These are phyloP conservation scores for Aureobasidium sp. DNA, from an alignment of 2,329 filamentous ascomycete species.

Conservation along the genomic window DNA sequence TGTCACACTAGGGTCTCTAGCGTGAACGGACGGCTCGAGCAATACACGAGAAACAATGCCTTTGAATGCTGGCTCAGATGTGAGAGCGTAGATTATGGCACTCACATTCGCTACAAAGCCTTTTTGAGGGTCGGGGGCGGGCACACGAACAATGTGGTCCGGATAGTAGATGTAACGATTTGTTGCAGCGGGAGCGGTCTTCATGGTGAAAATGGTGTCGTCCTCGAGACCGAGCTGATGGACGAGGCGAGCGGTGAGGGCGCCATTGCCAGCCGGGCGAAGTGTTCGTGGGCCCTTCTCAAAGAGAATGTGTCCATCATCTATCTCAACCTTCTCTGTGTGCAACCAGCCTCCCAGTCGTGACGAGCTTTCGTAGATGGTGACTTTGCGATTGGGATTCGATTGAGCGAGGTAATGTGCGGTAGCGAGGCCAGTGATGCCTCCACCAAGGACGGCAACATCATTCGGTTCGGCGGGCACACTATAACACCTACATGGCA, in stretches of 20 bases:
- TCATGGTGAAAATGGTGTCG: constrained; percentile 50
- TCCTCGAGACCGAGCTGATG: constrained; percentile 50
- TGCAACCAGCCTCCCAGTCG: constrained; percentile 79
- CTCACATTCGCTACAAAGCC: constrained; percentile 28
- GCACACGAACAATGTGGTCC: constrained; percentile 65
- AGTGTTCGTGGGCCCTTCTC: constrained; percentile 80
- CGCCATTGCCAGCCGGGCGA: constrained; percentile 52
- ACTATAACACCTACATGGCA: constrained; percentile 5
- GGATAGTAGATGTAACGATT: constrained; percentile 85
- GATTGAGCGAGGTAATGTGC: constrained; percentile 69
- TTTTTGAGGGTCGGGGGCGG: constrained; percentile 35
- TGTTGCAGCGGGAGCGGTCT: constrained; percentile 44
- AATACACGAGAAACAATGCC: constrained; percentile 35
- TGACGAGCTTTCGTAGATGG: constrained; percentile 67
- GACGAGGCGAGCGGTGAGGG: constrained; percentile 66
- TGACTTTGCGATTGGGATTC: constrained; percentile 64
- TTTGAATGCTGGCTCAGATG: constrained; percentile 51
- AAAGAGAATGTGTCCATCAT: constrained; percentile 61
- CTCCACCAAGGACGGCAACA: constrained; percentile 69
- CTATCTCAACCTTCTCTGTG: constrained; percentile 56
- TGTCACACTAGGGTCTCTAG: constrained; percentile 32
- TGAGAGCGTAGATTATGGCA: constrained; percentile 30
- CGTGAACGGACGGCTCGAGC: constrained; percentile 26
- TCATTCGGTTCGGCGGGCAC: constrained; percentile 23
- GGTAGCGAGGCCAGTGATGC: constrained; percentile 72